Evolutionary conservation across 2,329 filamentous ascomycete species (phyloP).

Genomic region (Huntiella savannae): DNA sequence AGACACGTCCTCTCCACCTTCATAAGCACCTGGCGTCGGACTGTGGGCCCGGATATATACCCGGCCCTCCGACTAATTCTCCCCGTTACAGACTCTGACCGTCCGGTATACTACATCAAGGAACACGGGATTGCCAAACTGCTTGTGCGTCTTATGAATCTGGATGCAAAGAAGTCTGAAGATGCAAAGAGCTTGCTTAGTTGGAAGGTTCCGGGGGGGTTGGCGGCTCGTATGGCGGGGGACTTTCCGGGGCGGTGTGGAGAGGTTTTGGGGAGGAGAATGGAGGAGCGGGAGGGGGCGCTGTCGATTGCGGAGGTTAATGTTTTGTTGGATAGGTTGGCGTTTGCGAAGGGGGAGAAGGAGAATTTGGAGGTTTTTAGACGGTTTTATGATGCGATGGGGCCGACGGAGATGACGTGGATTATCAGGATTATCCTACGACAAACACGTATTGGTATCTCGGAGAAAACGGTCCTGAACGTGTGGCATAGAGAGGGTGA

Average conservation of each 20-base stretch:
- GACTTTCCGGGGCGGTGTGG: slow-evolving; percentile 85
- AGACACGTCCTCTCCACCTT: slow-evolving; percentile 70
- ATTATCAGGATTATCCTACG: slow-evolving; percentile 81
- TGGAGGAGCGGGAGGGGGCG: slow-evolving; percentile 51
- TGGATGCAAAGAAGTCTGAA: slow-evolving; percentile 63
- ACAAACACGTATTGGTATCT: slow-evolving; percentile 55
- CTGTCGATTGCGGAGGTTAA: slow-evolving; percentile 88
- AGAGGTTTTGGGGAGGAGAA: slow-evolving; percentile 68
- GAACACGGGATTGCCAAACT: slow-evolving; percentile 80
- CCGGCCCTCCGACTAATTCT: slow-evolving; percentile 81
- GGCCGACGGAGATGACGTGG: slow-evolving; percentile 84
- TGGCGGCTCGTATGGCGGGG: slow-evolving; percentile 49
- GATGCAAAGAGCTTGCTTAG: slow-evolving; percentile 72
- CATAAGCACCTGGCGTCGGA: slow-evolving; percentile 66
- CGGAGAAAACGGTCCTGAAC: slow-evolving; percentile 74
- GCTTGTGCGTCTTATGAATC: slow-evolving; percentile 81
- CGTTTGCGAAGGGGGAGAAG: slow-evolving; percentile 58
- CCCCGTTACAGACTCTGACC: slow-evolving; percentile 79
- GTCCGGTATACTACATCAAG: slow-evolving; percentile 84
- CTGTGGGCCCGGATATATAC: slow-evolving; percentile 85
- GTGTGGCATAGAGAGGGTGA: slow-evolving; percentile 66
- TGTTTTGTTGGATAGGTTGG: slow-evolving; percentile 58
- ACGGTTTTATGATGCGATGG: slow-evolving; percentile 78
- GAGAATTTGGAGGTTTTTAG: slow-evolving; percentile 66
- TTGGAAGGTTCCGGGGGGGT: slow-evolving; percentile 76